phyloP scores from a whole-genome alignment of 192 early-diverging fungal species.

The Coemansia sp. region DNA sequence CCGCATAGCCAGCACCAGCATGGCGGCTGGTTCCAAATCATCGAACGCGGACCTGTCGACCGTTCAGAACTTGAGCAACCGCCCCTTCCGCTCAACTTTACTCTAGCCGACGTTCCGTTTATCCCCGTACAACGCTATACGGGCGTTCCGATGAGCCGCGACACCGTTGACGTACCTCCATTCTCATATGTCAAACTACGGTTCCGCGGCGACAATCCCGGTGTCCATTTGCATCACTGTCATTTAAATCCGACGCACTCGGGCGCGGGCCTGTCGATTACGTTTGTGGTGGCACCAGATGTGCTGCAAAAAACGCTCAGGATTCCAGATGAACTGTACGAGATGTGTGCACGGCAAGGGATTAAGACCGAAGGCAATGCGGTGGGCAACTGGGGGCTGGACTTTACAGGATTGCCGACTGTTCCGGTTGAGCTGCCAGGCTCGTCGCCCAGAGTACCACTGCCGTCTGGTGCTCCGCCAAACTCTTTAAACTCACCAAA shows the following conservation, averaged over 20 bases:
- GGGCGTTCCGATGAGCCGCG: conserved; percentile 54
- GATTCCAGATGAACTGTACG: conserved; percentile 48
- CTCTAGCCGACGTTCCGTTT: neutral
- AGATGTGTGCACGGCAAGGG: conserved; percentile 58
- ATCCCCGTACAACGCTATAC: neutral
- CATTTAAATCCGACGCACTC: conserved; percentile 56
- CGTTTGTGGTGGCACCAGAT: conserved; percentile 68
- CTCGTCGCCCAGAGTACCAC: no score
- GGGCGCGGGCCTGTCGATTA: conserved; percentile 64
- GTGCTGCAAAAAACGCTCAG: conserved; percentile 25
- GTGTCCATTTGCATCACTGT: conserved; percentile 80
- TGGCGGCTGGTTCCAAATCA: conserved; percentile 77
- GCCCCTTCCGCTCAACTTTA: neutral
- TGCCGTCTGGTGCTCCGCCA: no score
- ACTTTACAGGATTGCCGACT: conserved; percentile 55
- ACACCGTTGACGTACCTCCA: conserved; percentile 62
- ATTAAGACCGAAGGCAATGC: conserved; percentile 65
- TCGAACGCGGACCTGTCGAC: conserved; percentile 54
- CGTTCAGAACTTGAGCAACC: neutral
- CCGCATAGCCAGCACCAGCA: conserved; percentile 76
- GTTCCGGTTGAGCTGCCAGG: conserved; percentile 4
- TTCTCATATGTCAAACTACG: conserved; percentile 62
- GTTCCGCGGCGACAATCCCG: conserved; percentile 75
- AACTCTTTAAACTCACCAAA: no score
- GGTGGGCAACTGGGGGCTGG: conserved; percentile 62